phyloP scores from a whole-genome alignment of 495 filamentous ascomycete genomes.

The Penicillium cataractarum region DNA sequence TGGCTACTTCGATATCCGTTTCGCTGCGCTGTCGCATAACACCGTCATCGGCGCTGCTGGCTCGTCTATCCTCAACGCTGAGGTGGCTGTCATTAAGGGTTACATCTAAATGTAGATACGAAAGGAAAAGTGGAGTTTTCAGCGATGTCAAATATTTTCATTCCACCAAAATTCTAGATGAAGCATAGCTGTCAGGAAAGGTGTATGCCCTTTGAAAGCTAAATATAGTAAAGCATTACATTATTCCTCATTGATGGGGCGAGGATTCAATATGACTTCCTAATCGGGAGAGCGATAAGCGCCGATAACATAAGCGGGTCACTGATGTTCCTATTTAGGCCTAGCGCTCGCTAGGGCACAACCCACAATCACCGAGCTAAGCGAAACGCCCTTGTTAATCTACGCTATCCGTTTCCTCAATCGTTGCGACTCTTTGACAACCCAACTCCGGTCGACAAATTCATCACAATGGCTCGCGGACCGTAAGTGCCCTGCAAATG shows the following conservation, averaged over 20 bases:
- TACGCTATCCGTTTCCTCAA: slow-evolving; percentile 25
- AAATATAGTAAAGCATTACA: neutral
- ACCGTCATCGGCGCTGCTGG: slow-evolving; percentile 95
- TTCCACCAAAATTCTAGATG: neutral
- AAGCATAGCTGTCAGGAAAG: neutral
- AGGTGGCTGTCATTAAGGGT: slow-evolving; percentile 89
- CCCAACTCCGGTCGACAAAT: slow-evolving; percentile 50
- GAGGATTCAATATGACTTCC: slow-evolving; percentile 4
- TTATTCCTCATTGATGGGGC: neutral
- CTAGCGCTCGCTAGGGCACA: slow-evolving; percentile 41
- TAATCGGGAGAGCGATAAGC: slow-evolving; percentile 11
- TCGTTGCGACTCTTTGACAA: slow-evolving; percentile 46
- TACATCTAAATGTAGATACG: slow-evolving; percentile 58
- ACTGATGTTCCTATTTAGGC: slow-evolving; percentile 18
- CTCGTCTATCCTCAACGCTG: slow-evolving; percentile 91
- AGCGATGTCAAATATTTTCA: slow-evolving; percentile 31
- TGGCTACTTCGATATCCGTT: slow-evolving; percentile 81
- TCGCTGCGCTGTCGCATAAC: slow-evolving; percentile 83
- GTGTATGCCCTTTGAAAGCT: neutral
- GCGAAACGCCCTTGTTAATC: slow-evolving; percentile 41
- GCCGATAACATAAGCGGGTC: slow-evolving; percentile 18
- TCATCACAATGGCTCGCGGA: slow-evolving; percentile 67
- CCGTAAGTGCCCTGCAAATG: slow-evolving; percentile 54
- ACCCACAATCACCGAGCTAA: slow-evolving; percentile 40
- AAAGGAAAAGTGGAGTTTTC: slow-evolving; percentile 27